Base-by-base conservation (phyloP, 2,329 filamentous ascomycete species). In the Fusarium hainanense region DNA sequence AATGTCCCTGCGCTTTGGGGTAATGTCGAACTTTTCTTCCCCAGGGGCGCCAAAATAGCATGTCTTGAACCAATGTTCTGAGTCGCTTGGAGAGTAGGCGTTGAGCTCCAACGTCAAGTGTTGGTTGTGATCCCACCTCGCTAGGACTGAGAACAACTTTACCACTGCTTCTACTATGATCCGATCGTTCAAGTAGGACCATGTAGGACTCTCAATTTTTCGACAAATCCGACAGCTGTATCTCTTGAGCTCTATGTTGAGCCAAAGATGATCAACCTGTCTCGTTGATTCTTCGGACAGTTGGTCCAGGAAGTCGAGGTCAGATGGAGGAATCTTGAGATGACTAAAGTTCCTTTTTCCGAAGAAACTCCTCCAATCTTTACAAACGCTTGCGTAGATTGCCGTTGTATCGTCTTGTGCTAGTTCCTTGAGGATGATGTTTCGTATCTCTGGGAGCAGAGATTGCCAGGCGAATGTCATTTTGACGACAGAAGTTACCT, bases 41-140 rank as follows among this genome's bases (percentile, higher is more conserved):
- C 12, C 56, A 4, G 44, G 41, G 16, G 62, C 68, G 7, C 68
- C 68, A 23, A 69, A 63, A 23, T 60, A 71, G 13, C 61, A 58
- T 0, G 49, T 42, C 37, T 66, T 56, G 4, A 71, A 63, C 69
- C 68, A 71, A 16, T 71, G 68, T 6, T 60, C n/a, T 2, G 54
- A 56, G 44, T 69, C 68, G n/a, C 69, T 71, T 16, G 58, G 61
- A 0, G 55, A 69, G 49, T 71, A 68, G 11, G 37, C 13, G 9
- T 65, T 66, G 1, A 70, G 43, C 13, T 66, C 55, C 3, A 63
- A 28, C 7, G 52, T 54, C 16, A 67, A 18, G 7, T 28, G 10
- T 20, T 48, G 10, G 18, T n/a, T 18, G 5, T 49, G 28, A 6
- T 49, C 30, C 61, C 65, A 71, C 4, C 11, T 52, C 3, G 47